A percentile compares a stretch with the other conserved stretches of the same genome.
Conservation (phyloP, 202 grass and related monocot genomes). For the Musa balbisiana region DNA sequence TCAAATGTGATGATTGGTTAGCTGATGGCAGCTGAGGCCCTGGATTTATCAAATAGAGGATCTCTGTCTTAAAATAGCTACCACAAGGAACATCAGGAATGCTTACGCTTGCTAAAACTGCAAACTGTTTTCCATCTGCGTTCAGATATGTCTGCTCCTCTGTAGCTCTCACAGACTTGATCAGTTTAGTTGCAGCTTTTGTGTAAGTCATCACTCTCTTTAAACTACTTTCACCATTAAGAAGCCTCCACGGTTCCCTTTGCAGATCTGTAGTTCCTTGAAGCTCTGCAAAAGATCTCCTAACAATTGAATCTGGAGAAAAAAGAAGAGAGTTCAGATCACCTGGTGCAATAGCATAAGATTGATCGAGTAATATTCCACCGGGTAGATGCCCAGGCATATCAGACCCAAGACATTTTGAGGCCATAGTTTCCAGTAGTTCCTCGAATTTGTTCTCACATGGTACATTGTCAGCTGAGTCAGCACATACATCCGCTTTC, state of each 20-base stretch:
- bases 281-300: constrained; percentile 44
- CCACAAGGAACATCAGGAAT: constrained; percentile 71
- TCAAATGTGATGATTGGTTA: constrained; percentile 51
- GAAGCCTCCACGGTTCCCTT: constrained; percentile 53
- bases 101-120: constrained; percentile 51
- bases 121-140: constrained; percentile 44
- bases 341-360: constrained; percentile 30
- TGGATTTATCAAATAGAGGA: constrained; percentile 51
- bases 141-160: constrained; percentile 70
- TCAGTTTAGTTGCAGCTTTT: constrained; percentile 58
- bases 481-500: constrained; percentile 30
- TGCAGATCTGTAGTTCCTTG: constrained; percentile 64
- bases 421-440: constrained; percentile 41
- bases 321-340: constrained; percentile 58
- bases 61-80: constrained; percentile 66
- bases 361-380: constrained; percentile 49
- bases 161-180: constrained; percentile 61
- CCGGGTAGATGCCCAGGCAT: constrained; percentile 46
- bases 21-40: constrained; percentile 39
- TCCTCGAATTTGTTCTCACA: constrained; percentile 40
- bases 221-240: constrained; percentile 29
- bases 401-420: constrained; percentile 47
- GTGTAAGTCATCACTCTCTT: constrained; percentile 47
- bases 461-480: constrained; percentile 6
- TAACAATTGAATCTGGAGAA: constrained; percentile 45